These are phyloP conservation scores for Myochromella boudieri DNA, from an alignment of 768 basidiomycete genomes.

Conservation along the genomic window DNA sequence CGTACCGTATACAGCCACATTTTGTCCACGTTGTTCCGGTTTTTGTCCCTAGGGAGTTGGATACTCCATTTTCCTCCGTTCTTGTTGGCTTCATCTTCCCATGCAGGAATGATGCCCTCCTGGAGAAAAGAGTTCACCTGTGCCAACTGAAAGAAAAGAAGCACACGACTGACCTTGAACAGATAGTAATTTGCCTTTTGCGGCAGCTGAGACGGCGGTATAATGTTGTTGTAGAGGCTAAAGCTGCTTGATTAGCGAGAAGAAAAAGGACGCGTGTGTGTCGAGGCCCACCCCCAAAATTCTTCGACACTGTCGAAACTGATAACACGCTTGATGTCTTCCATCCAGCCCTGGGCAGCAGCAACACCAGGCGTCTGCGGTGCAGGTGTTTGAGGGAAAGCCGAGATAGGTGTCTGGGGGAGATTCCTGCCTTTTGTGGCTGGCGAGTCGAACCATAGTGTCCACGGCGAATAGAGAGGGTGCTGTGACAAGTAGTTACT, in stretches of 20 bases:
- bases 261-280: no score
- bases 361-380: slow-evolving; percentile 70
- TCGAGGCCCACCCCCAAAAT: slow-evolving; percentile 98
- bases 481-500: slow-evolving; percentile 52
- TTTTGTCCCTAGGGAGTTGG: slow-evolving; percentile 96
- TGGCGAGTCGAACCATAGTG: slow-evolving; percentile 97
- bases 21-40: slow-evolving; percentile 77
- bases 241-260: slow-evolving; percentile 17
- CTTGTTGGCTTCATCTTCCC: slow-evolving; percentile 97
- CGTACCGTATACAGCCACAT: slow-evolving; percentile 95
- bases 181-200: slow-evolving; percentile 99
- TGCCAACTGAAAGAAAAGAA: not conserved
- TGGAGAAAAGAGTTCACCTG: slow-evolving; percentile 27
- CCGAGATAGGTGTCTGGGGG: slow-evolving; percentile 78
- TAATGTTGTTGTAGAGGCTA: slow-evolving; percentile 95
- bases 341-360: slow-evolving; percentile 94
- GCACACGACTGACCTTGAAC: slow-evolving; percentile 72
- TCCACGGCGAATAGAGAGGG: slow-evolving; percentile 93
- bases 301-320: slow-evolving; percentile 97
- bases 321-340: slow-evolving; percentile 96
- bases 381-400: slow-evolving; percentile 74
- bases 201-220: slow-evolving; percentile 89
- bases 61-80: slow-evolving; percentile 99
- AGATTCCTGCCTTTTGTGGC: slow-evolving; percentile 87
- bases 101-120: slow-evolving; percentile 96